Base-by-base conservation (phyloP, 768 basidiomycete species). In the Tylopilus cervinicoccineus region DNA sequence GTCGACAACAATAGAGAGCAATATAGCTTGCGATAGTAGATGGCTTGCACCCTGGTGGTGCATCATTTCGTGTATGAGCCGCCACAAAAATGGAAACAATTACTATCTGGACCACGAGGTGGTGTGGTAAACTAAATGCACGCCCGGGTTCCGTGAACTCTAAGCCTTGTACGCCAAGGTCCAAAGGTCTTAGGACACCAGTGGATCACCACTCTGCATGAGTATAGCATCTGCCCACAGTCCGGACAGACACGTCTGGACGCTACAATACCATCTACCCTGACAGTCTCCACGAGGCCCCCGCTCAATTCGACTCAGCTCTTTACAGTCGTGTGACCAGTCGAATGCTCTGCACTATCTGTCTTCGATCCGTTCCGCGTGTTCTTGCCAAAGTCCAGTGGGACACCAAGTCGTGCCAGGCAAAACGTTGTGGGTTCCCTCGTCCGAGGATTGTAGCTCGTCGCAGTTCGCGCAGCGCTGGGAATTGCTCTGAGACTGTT, bases 381-480 rank as follows among this genome's bases (percentile, higher is more conserved):
- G 9, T 47, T 26, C 38, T 28, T 38, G 36, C 61, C 57, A 40
- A 61, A 69, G 50, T 54, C 58, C 45, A 52, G 47, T 28, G 37
- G 60, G 9, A 67, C 56, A 27, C 66, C 68, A 41, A 73, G 41
- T 42, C 52, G 62, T 16, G 70, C 52, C 42, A 72, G 50, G 52
- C 61, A 61, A 51, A 71, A 39, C 4, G 59, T 50, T n/a, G 56
- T 24, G 9, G 60, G 61, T 28, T 59, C 58, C 19, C 53, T 55
- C 6, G 27, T 47, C 40, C 39, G 48, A 36, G 37, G 49, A 20
- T 51, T 47, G 33, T 14, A 45, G 22, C 33, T 36, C 29, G 16
- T 38, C 45, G 39, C 28, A 34, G 27, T 31, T 37, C 49, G 56
- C 6, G 45, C 27, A 13, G 2, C 37, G 47, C 24, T 29, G 27